Conservation (phyloP, 306 rosid species). For the Heteromeles arbutifolia region DNA sequence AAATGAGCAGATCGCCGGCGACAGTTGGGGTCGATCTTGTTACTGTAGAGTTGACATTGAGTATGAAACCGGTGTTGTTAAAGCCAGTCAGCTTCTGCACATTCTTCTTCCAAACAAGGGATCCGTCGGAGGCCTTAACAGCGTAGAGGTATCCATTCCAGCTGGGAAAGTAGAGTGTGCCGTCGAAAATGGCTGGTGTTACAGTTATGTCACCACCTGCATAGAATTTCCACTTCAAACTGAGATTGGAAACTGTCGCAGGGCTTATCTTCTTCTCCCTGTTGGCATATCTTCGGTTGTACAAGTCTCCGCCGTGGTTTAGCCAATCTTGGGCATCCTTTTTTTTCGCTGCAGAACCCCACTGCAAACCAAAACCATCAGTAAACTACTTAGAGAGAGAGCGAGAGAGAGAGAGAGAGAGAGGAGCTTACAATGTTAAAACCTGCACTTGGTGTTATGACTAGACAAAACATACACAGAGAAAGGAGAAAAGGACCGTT, state of each 20-base stretch:
- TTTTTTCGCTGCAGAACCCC: neutral
- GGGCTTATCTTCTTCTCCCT: conserved; percentile 41
- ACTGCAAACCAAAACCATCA: neutral
- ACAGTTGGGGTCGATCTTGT: conserved; percentile 50
- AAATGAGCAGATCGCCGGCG: conserved; percentile 22
- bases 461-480: neutral
- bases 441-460: neutral
- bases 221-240: conserved; percentile 44
- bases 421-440: conserved; percentile 11
- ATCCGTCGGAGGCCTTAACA: conserved; percentile 29
- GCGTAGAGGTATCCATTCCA: conserved; percentile 60
- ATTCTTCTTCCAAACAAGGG: conserved; percentile 34
- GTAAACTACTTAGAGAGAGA: neutral
- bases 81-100: conserved; percentile 36
- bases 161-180: conserved; percentile 45
- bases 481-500: neutral
- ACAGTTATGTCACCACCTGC: conserved; percentile 51
- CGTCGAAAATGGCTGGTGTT: conserved; percentile 44
- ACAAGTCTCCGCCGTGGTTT: conserved; percentile 60
- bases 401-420: neutral
- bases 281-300: conserved; percentile 52
- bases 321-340: conserved; percentile 31
- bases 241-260: conserved; percentile 21
- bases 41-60: conserved; percentile 29
- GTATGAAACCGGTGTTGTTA: conserved; percentile 22